A percentile compares a stretch with the other conserved stretches of the same genome.
These are phyloP conservation scores for Neurospora africana DNA, from an alignment of 495 filamentous ascomycete genomes.

Conservation along the genomic window DNA sequence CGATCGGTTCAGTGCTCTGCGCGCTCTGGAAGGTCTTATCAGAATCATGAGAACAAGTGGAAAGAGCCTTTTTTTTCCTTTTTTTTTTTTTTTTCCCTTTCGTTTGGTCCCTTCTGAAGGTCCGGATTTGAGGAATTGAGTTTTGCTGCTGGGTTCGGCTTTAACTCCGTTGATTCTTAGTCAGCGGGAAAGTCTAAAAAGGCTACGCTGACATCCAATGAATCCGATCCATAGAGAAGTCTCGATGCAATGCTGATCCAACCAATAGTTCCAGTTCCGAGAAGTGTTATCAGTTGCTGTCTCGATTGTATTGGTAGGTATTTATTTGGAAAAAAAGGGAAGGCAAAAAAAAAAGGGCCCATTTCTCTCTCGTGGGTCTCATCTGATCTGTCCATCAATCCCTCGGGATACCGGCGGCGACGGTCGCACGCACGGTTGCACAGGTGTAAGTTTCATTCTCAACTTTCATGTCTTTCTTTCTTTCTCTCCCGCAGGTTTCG, in stretches of 20 bases:
- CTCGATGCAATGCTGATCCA: not conserved
- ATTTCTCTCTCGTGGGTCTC: not conserved
- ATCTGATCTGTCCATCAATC: not conserved
- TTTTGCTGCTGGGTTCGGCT: not conserved
- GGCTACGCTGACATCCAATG: not conserved
- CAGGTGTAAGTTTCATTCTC: not conserved
- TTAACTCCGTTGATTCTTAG: not conserved
- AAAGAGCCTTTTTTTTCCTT: no score
- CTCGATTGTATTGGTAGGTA: not conserved
- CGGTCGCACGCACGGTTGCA: not conserved
- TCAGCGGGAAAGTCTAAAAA: not conserved
- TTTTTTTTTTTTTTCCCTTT: not conserved
- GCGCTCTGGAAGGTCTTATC: not conserved
- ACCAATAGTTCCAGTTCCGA: not conserved
- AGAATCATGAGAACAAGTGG: not conserved
- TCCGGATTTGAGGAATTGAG: not conserved
- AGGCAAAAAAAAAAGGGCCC: not conserved
- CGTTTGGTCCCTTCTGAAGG: not conserved
- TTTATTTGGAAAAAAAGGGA: not conserved
- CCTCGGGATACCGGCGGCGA: not conserved
- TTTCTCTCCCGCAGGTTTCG: not conserved
- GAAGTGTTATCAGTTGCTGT: not conserved
- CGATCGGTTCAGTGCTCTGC: not conserved
- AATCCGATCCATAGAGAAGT: not conserved
- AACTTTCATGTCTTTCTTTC: not conserved